Evolutionary conservation across 2,329 filamentous ascomycete species (phyloP).

Genomic region (Huntiella moniliformis): DNA sequence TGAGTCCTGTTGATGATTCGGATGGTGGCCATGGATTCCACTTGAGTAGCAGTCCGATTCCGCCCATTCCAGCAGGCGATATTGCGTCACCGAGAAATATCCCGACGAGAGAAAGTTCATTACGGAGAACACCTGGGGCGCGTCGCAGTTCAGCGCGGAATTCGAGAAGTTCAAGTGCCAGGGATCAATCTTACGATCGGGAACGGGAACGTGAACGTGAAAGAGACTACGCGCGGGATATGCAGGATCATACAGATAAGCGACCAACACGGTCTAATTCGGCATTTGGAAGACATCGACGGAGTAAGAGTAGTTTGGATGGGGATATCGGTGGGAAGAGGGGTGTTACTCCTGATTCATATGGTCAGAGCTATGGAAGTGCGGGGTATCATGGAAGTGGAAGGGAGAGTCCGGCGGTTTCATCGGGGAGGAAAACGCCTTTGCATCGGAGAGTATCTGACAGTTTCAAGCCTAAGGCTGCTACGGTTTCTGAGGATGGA

Average conservation of each 20-base stretch:
- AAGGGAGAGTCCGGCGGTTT: neutral
- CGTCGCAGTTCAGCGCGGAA: conserved; percentile 29
- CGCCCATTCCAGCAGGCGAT: conserved; percentile 18
- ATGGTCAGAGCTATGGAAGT: neutral
- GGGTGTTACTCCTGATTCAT: conserved; percentile 1
- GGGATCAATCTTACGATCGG: conserved; percentile 26
- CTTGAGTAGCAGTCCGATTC: conserved; percentile 16
- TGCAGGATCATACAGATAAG: conserved; percentile 25
- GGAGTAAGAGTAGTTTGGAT: conserved; percentile 8
- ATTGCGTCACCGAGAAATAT: conserved; percentile 33
- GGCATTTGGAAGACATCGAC: conserved; percentile 4
- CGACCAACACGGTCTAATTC: neutral
- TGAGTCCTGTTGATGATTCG: conserved; percentile 15
- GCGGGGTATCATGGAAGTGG: neutral
- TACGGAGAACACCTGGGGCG: conserved; percentile 33
- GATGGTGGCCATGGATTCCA: conserved; percentile 13
- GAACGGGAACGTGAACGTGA: neutral
- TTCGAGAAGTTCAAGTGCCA: neutral
- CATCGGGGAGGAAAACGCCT: neutral
- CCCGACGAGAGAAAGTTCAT: conserved; percentile 48
- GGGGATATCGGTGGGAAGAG: neutral
- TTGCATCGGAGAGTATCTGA: conserved; percentile 8
- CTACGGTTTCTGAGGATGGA: neutral
- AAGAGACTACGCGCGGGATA: conserved; percentile 17
- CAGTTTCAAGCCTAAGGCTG: conserved; percentile 3